A percentile compares a stretch with the other conserved stretches of the same genome.
These are phyloP conservation scores for Entomortierella beljakovae DNA, from an alignment of 192 early-diverging fungal genomes.

Conservation along the genomic window DNA sequence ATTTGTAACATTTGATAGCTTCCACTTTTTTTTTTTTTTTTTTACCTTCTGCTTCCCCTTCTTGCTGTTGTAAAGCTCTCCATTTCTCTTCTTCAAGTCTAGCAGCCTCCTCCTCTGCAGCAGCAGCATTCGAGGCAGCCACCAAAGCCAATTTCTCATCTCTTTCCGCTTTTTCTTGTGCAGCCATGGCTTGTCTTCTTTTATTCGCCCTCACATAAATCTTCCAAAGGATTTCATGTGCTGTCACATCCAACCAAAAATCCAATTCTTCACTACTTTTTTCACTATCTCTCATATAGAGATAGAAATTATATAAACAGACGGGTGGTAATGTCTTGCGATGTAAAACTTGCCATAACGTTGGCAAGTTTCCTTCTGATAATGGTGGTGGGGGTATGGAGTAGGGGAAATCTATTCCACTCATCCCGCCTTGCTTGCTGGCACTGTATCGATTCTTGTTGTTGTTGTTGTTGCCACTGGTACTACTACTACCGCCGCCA, in stretches of 20 bases:
- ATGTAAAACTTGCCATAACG: conserved; percentile 75
- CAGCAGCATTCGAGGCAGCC: not conserved
- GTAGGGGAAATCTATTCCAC: conserved; percentile 23
- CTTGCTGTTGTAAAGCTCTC: too few species aligned
- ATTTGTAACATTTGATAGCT: too few species aligned
- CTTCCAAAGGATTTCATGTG: conserved; percentile 77
- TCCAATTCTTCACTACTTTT: conserved; percentile 75
- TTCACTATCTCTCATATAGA: conserved; percentile 77
- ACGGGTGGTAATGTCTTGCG: conserved; percentile 76
- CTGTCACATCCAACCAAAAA: conserved; percentile 80
- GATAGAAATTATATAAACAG: conserved; percentile 83
- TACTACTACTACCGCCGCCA: not conserved
- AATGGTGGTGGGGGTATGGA: conserved; percentile 14
- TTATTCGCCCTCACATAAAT: conserved; percentile 56
- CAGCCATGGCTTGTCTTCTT: conserved; percentile 13
- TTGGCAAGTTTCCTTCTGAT: conserved; percentile 68
- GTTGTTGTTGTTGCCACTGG: not conserved
- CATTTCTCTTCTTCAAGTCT: conserved; percentile 3
- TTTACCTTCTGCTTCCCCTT: too few species aligned
- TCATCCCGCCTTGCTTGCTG: conserved; percentile 16
- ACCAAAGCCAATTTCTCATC: not conserved
- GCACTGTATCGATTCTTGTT: not conserved
- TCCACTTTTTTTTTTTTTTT: too few species aligned
- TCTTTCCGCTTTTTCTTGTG: conserved; percentile 11
- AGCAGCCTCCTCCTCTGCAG: not conserved